These are phyloP conservation scores for Protea cynaroides DNA, from an alignment of 164 flowering plant species.

Conservation along the genomic window DNA sequence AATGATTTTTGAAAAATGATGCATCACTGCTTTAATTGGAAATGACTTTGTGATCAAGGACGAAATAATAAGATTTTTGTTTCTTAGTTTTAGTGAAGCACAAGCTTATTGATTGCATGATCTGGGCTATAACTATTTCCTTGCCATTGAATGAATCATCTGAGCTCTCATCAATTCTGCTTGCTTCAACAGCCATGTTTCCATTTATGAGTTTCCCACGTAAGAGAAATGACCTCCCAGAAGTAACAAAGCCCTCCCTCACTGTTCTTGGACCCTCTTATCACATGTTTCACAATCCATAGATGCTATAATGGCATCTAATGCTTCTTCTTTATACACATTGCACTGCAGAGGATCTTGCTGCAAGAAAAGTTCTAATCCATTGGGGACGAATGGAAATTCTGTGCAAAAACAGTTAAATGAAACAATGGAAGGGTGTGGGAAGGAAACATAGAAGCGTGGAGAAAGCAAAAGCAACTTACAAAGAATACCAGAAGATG, in stretches of 20 bases:
- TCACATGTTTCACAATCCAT: conserved; percentile 29
- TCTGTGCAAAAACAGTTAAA: too few species aligned
- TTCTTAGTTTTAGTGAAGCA: too few species aligned
- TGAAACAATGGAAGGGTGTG: not conserved
- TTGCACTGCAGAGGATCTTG: conserved; percentile 43
- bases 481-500: conserved; percentile 51
- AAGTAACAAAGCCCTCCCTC: conserved; percentile 50
- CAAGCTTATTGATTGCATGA: conserved; percentile 20
- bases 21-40: too few species aligned
- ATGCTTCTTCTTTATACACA: conserved; percentile 57
- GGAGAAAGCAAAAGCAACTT: not conserved
- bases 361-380: conserved; percentile 44
- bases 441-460: not conserved
- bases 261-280: conserved; percentile 38
- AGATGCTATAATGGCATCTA: conserved; percentile 42
- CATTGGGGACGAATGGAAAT: conserved; percentile 10
- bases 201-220: conserved; percentile 38
- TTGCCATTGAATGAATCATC: conserved; percentile 20
- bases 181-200: conserved; percentile 46
- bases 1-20: too few species aligned
- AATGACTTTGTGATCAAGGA: too few species aligned
- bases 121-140: conserved; percentile 12
- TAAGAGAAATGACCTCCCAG: conserved; percentile 44
- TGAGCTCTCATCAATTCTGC: conserved; percentile 35
- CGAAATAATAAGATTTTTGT: too few species aligned